Evolutionary conservation across 768 basidiomycete genomes (phyloP).

Genomic region (Rhizopogon sp.): DNA sequence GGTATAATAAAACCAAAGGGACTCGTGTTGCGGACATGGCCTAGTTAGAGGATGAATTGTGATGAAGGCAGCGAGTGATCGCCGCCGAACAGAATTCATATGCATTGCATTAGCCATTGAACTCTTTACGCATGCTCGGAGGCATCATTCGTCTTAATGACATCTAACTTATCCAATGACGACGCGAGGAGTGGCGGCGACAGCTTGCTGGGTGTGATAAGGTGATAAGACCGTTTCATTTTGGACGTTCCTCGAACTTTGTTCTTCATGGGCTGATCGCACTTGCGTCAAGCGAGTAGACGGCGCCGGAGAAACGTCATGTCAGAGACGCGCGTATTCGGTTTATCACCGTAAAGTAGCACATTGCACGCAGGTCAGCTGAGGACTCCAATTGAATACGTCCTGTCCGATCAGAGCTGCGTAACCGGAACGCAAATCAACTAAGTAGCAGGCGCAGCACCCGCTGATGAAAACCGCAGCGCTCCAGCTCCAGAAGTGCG

Average conservation of each 20-base stretch:
- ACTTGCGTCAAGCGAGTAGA: not conserved
- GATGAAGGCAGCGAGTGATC: not conserved
- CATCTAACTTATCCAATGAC: not conserved
- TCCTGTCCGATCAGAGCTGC: not conserved
- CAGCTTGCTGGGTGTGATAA: not conserved
- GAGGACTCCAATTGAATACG: not conserved
- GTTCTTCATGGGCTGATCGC: not conserved
- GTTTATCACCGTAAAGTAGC: not conserved
- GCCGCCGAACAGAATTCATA: not conserved
- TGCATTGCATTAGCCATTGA: not conserved
- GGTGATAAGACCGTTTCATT: not conserved
- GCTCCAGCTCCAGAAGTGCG: not conserved
- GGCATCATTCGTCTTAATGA: conserved; percentile 2
- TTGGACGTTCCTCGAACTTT: not conserved
- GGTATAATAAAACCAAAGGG: not conserved
- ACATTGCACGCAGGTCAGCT: not conserved
- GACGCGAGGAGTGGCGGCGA: conserved; percentile 1
- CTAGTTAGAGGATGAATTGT: not conserved
- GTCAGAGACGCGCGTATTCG: not conserved
- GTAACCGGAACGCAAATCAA: not conserved
- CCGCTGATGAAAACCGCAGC: not conserved
- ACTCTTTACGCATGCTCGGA: conserved; percentile 1
- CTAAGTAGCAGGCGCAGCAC: not conserved
- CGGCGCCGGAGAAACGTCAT: not conserved
- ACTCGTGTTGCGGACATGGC: conserved; percentile 1